These are phyloP conservation scores for Microstegium vimineum DNA, from an alignment of 176 grass and related monocot species.

Conservation along the genomic window DNA sequence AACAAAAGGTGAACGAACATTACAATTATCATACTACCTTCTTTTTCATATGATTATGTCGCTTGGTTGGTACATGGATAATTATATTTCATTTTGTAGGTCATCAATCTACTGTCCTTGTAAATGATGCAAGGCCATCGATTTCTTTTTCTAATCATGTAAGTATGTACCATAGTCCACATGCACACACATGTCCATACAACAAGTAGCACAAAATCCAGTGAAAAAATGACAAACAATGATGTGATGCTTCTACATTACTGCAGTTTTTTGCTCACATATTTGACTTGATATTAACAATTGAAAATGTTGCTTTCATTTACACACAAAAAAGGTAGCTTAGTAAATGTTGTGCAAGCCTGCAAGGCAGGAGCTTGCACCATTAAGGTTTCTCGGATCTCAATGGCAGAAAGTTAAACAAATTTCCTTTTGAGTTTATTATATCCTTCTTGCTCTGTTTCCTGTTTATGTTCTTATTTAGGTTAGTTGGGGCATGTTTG, in stretches of 20 bases:
- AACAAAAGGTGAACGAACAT: conserved; percentile 19
- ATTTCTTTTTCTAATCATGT: conserved; percentile 36
- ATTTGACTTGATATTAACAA: background rate
- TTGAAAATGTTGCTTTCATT: background rate
- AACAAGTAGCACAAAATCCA: background rate
- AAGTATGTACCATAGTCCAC: conserved; percentile 14
- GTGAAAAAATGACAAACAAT: background rate
- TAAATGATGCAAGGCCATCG: conserved; percentile 15
- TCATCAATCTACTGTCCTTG: conserved; percentile 18
- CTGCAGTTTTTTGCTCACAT: background rate
- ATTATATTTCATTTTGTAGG: conserved; percentile 16
- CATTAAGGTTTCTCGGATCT: conserved; percentile 14
- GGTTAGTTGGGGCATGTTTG: background rate
- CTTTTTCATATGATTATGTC: background rate
- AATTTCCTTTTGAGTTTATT: background rate
- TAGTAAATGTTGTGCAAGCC: background rate
- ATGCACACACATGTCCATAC: background rate
- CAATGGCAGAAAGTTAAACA: background rate
- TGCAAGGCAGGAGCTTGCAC: background rate
- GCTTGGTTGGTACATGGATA: conserved; percentile 15
- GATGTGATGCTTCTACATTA: background rate
- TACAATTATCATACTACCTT: background rate
- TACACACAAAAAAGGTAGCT: background rate
- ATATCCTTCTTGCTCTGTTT: background rate
- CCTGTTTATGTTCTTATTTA: background rate